Percentiles rank a stretch among this genome's conserved stretches.
Evolutionary conservation across 1,139 yeast species (phyloP).

Genomic region (Debaryomyces coudertii): DNA sequence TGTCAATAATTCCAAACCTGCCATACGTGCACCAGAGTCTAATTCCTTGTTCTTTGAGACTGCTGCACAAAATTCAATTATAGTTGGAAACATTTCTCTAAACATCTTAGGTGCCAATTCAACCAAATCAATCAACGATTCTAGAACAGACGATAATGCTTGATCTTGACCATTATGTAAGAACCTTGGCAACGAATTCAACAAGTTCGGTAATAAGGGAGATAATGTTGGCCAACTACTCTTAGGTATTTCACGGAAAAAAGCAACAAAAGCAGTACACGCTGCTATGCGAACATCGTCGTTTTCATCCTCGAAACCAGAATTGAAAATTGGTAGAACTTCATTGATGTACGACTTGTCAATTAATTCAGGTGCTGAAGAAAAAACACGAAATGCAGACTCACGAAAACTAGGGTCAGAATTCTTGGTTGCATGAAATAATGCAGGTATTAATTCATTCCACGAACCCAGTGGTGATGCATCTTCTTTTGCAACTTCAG

Average conservation of each 20-base stretch:
- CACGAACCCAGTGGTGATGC: constrained; percentile 57
- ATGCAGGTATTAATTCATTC: constrained; percentile 77
- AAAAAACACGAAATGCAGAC: constrained; percentile 85
- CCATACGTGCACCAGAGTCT: constrained; percentile 77
- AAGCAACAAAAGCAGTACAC: constrained; percentile 89
- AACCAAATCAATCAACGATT: constrained; percentile 84
- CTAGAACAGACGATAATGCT: constrained; percentile 85
- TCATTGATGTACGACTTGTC: constrained; percentile 59
- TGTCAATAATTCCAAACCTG: constrained; percentile 85
- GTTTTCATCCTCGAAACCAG: constrained; percentile 75
- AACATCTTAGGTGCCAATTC: constrained; percentile 95
- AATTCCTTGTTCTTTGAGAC: constrained; percentile 81
- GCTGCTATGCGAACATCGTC: constrained; percentile 91
- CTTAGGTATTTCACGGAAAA: constrained; percentile 81
- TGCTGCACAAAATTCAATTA: constrained; percentile 79
- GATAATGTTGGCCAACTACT: constrained; percentile 75
- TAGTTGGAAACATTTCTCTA: constrained; percentile 83
- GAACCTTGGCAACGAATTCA: constrained; percentile 86
- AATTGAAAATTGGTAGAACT: constrained; percentile 68
- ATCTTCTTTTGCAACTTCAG: constrained; percentile 82
- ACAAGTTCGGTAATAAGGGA: constrained; percentile 76
- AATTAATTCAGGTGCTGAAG: constrained; percentile 81
- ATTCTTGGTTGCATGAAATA: constrained; percentile 68
- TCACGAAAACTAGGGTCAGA: constrained; percentile 78
- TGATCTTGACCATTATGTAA: constrained; percentile 76